Base-by-base conservation (phyloP, 2,329 filamentous ascomycete species). In the Sclerotinia glacialis region DNA sequence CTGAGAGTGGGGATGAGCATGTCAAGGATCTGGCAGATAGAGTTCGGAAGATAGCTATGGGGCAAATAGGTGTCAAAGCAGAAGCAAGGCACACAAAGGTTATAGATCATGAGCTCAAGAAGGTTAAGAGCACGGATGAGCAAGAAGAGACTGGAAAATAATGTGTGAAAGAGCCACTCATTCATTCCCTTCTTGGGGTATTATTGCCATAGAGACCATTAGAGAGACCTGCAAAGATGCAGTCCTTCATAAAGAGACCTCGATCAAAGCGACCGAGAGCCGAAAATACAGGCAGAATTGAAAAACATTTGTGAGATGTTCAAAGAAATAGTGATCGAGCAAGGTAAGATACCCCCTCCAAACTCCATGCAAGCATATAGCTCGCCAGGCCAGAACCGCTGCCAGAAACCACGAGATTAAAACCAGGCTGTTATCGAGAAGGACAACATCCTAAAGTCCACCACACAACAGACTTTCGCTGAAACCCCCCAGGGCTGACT, bases 1-100 rank as follows among this genome's bases (percentile, higher is more conserved):
- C 85, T 2, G 91, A 91, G 63, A 95, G 90, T 75, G 87, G 86
- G 3, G 95, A 98, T 80, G 84, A 83, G 69, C 94, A 99, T 81
- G 84, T 99, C 64, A 88, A 85, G 60, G 93, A 98, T 78, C 80
- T 99, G 72, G 92, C 91, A 21, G 78, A 81, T 66, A 84, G 91
- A 64, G 89, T 95, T 53, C 85, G 87, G 74, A 83, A 81, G 62
- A 82, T 96, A 64, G 84, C 89, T 61, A 72, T 74, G 73, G 68
- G 64, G 67, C 63, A 50, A 55, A 64, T 69, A 53, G 64, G 58
- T 56, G 65, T 69, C 50, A 64, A 68, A 68, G 62, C 61, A 67
- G 62, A 69, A 65, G 67, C 42, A 68, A 34, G 71, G 69, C 55
- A 50, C 40, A 42, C 67, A 55, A 64, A 58, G 31, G n/a, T 14